Evolutionary conservation across 208 protist species (phyloP).

Genomic region (Dictyostelium gargantuum): DNA sequence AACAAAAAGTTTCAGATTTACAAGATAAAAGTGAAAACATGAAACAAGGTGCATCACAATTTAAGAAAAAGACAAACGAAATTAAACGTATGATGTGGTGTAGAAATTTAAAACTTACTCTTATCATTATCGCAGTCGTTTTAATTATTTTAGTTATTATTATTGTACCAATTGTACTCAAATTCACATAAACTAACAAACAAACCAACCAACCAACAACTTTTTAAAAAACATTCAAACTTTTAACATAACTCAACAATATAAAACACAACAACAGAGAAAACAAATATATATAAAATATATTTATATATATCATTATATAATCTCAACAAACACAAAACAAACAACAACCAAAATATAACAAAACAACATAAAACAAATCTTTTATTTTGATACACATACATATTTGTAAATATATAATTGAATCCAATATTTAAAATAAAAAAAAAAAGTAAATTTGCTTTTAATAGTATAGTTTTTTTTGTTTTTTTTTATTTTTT

Average conservation of each 20-base stretch:
- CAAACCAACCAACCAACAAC: neutral
- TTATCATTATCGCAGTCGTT: slow-evolving; percentile 25
- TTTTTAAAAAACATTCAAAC: neutral
- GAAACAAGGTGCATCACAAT: slow-evolving; percentile 46
- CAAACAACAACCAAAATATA: too few relatives aligned
- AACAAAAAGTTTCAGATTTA: slow-evolving; percentile 49
- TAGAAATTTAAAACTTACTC: slow-evolving; percentile 50
- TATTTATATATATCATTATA: neutral
- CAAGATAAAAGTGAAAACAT: slow-evolving; percentile 36
- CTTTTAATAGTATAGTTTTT: neutral
- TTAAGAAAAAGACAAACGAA: slow-evolving; percentile 47
- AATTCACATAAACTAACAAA: slow-evolving; percentile 19
- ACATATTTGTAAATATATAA: neutral
- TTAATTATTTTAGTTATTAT: slow-evolving; percentile 33
- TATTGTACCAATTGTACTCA: slow-evolving; percentile 49
- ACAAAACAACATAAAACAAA: too few relatives aligned
- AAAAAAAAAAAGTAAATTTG: neutral
- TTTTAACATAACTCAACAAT: too few relatives aligned
- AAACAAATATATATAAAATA: too few relatives aligned
- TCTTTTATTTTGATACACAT: too few relatives aligned
- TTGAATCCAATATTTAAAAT: neutral
- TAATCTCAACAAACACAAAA: too few relatives aligned
- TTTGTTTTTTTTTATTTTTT: neutral
- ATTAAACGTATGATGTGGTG: slow-evolving; percentile 60
- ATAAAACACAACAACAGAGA: too few relatives aligned